Evolutionary conservation across 768 basidiomycete species (phyloP).

Genomic region (Tephrocybe sp.): DNA sequence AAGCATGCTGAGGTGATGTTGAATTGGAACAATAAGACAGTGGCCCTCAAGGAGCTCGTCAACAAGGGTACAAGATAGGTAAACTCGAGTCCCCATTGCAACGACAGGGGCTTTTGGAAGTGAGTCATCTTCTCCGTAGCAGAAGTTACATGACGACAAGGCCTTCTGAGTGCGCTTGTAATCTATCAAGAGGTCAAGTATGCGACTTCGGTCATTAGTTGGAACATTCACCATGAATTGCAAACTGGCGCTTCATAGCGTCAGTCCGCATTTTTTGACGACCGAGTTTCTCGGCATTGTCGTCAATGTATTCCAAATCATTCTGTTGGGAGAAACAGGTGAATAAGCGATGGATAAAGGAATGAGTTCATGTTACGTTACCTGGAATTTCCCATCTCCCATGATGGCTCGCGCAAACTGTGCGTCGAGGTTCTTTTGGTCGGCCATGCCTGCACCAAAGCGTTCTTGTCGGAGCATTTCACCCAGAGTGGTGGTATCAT

Average conservation of each 20-base stretch:
- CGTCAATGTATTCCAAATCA: constrained; percentile 93
- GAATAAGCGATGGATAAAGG: background rate
- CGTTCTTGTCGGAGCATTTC: constrained; percentile 93
- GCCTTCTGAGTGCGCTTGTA: constrained; percentile 94
- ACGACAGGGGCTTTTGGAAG: constrained; percentile 85
- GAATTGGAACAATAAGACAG: constrained; percentile 93
- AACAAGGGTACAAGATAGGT: constrained; percentile 84
- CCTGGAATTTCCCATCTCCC: constrained; percentile 86
- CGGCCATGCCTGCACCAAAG: constrained; percentile 84
- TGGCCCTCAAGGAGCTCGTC: constrained; percentile 94
- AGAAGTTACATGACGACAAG: constrained; percentile 81
- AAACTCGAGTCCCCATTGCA: constrained; percentile 88
- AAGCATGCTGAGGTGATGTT: constrained; percentile 88
- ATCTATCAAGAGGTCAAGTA: constrained; percentile 50
- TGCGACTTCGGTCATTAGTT: background rate
- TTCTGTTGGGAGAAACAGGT: constrained; percentile 48
- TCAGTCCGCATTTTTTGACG: constrained; percentile 95
- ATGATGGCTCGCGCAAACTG: constrained; percentile 88
- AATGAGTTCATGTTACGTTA: constrained; percentile 30
- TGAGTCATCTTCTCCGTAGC: constrained; percentile 91
- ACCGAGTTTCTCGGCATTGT: constrained; percentile 91
- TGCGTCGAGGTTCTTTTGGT: constrained; percentile 90
- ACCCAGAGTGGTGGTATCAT: constrained; percentile 81
- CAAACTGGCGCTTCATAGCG: constrained; percentile 95
- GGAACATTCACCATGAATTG: constrained; percentile 76